Evolutionary conservation across 352 stramenopile species (phyloP).

Genomic region (Globisporangium lucens): DNA sequence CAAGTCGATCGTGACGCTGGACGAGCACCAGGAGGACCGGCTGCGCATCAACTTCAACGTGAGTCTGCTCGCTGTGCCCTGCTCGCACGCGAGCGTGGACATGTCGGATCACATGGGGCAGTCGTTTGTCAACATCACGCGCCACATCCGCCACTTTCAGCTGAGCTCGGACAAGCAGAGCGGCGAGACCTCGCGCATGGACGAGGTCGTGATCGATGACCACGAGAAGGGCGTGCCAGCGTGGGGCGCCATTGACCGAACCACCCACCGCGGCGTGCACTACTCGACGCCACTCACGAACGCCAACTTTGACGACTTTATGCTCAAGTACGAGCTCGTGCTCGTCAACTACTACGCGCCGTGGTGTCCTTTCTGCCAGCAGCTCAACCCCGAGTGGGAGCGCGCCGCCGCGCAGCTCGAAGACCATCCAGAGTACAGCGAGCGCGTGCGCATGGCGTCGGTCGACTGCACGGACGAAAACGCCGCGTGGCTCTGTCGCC

Average conservation of each 20-base stretch:
- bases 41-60: conserved; percentile 87
- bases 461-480: conserved; percentile 77
- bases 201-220: conserved; percentile 74
- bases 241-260: conserved; percentile 58
- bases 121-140: conserved; percentile 71
- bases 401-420: conserved; percentile 60
- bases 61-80: conserved; percentile 70
- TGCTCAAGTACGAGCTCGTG: conserved; percentile 83
- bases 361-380: conserved; percentile 75
- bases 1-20: conserved; percentile 59
- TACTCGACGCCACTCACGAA: conserved; percentile 70
- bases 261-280: conserved; percentile 50
- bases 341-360: conserved; percentile 85
- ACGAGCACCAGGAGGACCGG: conserved; percentile 77
- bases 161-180: conserved; percentile 33
- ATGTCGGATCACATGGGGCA: conserved; percentile 81
- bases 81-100: conserved; percentile 67
- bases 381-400: conserved; percentile 78
- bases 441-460: conserved; percentile 75
- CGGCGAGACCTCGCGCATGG: conserved; percentile 36
- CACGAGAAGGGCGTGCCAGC: conserved; percentile 54
- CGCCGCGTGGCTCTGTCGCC: conserved; percentile 59
- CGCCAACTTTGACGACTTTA: conserved; percentile 72
- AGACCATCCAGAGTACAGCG: conserved; percentile 75
- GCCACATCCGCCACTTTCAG: conserved; percentile 76